A percentile compares a stretch with the other conserved stretches of the same genome.
Conservation (phyloP, 164 flowering plant genomes). For the Umbilicus rupestris region DNA sequence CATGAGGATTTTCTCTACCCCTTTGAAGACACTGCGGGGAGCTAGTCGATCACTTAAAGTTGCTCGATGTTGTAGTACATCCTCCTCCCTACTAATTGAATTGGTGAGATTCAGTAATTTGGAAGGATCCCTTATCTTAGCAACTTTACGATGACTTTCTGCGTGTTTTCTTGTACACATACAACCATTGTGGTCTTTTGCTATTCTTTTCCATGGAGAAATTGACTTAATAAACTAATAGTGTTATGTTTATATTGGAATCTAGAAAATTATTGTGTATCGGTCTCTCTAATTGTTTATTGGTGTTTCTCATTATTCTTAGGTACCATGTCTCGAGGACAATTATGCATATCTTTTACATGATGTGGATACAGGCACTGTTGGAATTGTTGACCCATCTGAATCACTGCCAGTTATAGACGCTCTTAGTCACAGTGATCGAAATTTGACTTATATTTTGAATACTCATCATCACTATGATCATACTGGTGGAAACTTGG, state of each 20-base stretch:
- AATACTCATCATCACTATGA: slow-evolving; percentile 96
- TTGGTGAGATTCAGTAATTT: slow-evolving; percentile 36
- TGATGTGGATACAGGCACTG: slow-evolving; percentile 83
- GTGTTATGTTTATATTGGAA: neutral
- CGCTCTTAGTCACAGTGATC: slow-evolving; percentile 56
- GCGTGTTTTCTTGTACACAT: neutral
- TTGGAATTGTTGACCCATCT: slow-evolving; percentile 97
- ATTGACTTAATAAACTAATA: too few relatives aligned
- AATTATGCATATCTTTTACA: slow-evolving; percentile 90
- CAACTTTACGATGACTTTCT: neutral
- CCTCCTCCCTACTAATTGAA: slow-evolving; percentile 72
- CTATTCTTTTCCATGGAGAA: neutral
- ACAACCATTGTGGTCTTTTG: neutral
- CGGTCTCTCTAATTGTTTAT: neutral
- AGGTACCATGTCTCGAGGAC: slow-evolving; percentile 91
- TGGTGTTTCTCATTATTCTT: slow-evolving; percentile 6
- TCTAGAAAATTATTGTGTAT: neutral
- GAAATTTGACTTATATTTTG: slow-evolving; percentile 74
- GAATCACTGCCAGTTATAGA: slow-evolving; percentile 77
- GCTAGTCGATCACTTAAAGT: slow-evolving; percentile 58
- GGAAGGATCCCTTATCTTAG: neutral
- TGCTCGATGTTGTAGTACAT: slow-evolving; percentile 49
- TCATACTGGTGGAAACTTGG: slow-evolving; percentile 91
- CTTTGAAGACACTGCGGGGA: slow-evolving; percentile 62
- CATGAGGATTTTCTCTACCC: slow-evolving; percentile 42